Evolutionary conservation across 2,329 filamentous ascomycete species (phyloP).

Genomic region (Colletotrichum nymphaeae): DNA sequence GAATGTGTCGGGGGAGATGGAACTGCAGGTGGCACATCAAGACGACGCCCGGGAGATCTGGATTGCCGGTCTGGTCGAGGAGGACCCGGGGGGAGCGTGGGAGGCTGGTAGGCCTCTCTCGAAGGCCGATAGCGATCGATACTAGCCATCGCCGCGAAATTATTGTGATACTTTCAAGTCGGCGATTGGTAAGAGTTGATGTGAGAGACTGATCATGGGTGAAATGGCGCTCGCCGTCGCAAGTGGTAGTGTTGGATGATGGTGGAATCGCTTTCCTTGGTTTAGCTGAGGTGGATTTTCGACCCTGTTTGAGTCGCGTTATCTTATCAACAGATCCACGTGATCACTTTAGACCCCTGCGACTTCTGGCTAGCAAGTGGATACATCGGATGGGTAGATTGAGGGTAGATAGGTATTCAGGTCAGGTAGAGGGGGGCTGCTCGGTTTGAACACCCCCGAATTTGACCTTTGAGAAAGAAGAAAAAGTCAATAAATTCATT

Average conservation of each 20-base stretch:
- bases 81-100: constrained; percentile 53
- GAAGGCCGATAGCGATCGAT: constrained; percentile 69
- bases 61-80: constrained; percentile 55
- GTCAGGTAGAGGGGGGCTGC: not conserved
- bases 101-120: constrained; percentile 68
- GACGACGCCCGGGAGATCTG: constrained; percentile 62
- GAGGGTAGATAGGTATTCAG: not conserved
- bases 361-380: not conserved
- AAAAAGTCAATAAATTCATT: not conserved
- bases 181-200: not conserved
- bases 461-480: not conserved
- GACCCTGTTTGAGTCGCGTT: constrained; percentile 36
- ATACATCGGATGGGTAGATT: not conserved
- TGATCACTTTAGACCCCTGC: constrained; percentile 11
- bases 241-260: constrained; percentile 7
- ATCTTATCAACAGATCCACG: constrained; percentile 39
- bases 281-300: constrained; percentile 22
- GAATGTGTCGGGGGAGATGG: constrained; percentile 70
- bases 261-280: not conserved
- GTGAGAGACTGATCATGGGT: constrained; percentile 26
- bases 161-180: not conserved
- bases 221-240: constrained; percentile 20
- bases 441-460: not conserved
- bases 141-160: constrained; percentile 61
- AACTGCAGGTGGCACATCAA: constrained; percentile 69